Percentiles rank a stretch among this genome's conserved stretches.
These are phyloP conservation scores for Leptographium procerum DNA, from an alignment of 2,329 filamentous ascomycete species.

Conservation along the genomic window DNA sequence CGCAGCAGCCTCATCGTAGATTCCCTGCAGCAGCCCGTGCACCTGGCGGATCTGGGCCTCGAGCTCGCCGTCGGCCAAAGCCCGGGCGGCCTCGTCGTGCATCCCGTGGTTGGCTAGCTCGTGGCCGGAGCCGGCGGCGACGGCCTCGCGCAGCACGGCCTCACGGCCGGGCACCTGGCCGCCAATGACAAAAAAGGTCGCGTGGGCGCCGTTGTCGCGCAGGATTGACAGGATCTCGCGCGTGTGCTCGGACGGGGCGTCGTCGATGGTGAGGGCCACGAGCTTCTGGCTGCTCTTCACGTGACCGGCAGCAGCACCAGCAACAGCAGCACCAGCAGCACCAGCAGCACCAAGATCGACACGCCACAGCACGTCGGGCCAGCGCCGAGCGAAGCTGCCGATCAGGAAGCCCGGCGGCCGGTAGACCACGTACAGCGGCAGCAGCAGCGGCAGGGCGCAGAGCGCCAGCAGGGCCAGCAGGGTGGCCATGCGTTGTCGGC, in stretches of 20 bases:
- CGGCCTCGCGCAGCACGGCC: slow-evolving; percentile 41
- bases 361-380: slow-evolving; percentile 72
- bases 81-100: slow-evolving; percentile 66
- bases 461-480: slow-evolving; percentile 31
- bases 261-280: slow-evolving; percentile 77
- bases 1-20: slow-evolving; percentile 42
- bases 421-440: slow-evolving; percentile 60
- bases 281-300: no score
- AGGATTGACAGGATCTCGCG: slow-evolving; percentile 57
- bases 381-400: slow-evolving; percentile 55
- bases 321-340: no score
- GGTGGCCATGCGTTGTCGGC: slow-evolving; percentile 47
- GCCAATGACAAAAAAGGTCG: slow-evolving; percentile 86
- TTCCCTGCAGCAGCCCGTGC: slow-evolving; percentile 44
- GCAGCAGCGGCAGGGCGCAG: slow-evolving; percentile 19
- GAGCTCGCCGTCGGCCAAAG: slow-evolving; percentile 48
- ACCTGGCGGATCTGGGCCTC: slow-evolving; percentile 53
- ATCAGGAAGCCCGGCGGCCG: slow-evolving; percentile 67
- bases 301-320: no score
- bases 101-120: slow-evolving; percentile 84
- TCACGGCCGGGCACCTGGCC: slow-evolving; percentile 53
- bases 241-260: slow-evolving; percentile 67
- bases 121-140: slow-evolving; percentile 49
- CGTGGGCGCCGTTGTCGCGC: slow-evolving; percentile 52
- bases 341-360: no score